Percentiles rank a stretch among this genome's conserved stretches.
phyloP scores from a whole-genome alignment of 441 rosid genomes.

The Populus hybrid region DNA sequence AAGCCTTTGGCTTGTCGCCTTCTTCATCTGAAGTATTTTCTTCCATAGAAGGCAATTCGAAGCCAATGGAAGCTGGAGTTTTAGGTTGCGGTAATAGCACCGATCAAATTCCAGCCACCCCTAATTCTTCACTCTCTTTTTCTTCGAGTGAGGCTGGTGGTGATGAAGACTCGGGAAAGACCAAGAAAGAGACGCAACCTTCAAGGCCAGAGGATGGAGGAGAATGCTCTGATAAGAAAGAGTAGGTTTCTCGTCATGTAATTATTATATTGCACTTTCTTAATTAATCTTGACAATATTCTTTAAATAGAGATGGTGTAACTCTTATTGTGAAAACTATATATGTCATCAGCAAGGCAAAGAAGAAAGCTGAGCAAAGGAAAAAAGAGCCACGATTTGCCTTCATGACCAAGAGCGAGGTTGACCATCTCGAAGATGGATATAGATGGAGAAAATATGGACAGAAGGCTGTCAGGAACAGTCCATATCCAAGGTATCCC shows the following conservation, averaged over 20 bases:
- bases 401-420: slow-evolving; percentile 87
- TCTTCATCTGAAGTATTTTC: slow-evolving; percentile 42
- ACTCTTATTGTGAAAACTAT: not conserved
- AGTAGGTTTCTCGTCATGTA: slow-evolving; percentile 8
- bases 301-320: not conserved
- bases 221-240: slow-evolving; percentile 26
- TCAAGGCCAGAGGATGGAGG: slow-evolving; percentile 22
- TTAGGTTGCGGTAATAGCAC: slow-evolving; percentile 17
- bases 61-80: slow-evolving; percentile 30
- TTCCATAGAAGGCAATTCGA: slow-evolving; percentile 34
- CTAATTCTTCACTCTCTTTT: slow-evolving; percentile 69
- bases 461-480: slow-evolving; percentile 93
- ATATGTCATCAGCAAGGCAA: slow-evolving; percentile 38
- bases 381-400: slow-evolving; percentile 72
- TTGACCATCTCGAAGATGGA: slow-evolving; percentile 95
- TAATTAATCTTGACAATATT: not conserved
- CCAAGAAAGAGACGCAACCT: slow-evolving; percentile 13
- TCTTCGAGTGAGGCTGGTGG: slow-evolving; percentile 68
- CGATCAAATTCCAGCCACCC: slow-evolving; percentile 29
- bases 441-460: slow-evolving; percentile 98
- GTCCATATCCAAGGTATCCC: slow-evolving; percentile 88
- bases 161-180: slow-evolving; percentile 45
- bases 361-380: slow-evolving; percentile 66
- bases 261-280: not conserved
- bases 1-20: slow-evolving; percentile 57